Evolutionary conservation across 768 basidiomycete species (phyloP), one percentile per base, ranked within the genome.

Genomic region (Boletus fagicola): DNA sequence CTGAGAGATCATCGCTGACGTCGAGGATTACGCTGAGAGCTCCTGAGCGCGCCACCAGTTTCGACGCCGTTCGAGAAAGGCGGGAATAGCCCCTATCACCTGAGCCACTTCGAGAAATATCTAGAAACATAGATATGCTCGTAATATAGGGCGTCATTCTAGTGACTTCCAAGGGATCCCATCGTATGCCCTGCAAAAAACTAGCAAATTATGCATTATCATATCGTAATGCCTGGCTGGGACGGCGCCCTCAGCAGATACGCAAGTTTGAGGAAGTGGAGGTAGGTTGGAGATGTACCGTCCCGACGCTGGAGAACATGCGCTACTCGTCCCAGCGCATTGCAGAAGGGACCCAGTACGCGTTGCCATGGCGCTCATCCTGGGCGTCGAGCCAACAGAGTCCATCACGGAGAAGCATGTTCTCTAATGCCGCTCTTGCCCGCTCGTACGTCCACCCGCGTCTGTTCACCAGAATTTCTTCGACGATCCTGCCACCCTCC

Each of bases 301-400:
- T 7, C 28, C n/a, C 9, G 12, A 42, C n/a, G 11, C 18, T n/a
- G 18, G 26, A 18, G 8, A 45, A 28, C 18, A 18, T 28, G 28
- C 11, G 5, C 38, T 70, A 88, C 52, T 82, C 75, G 57, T 91
- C 88, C 92, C 92, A 97, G 56, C 81, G 81, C 82, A 96, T 90
- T 3, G 88, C 88, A 13, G 90, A 91, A 1, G 89, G 88, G 12
- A 96, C 79, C 94, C 94, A 98, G 69, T 93, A 96, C 24, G 85
- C 83, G 56, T 79, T 78, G 30, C 85, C 84, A 31, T 75, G 77
- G 16, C 68, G 69, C 62, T 85, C 83, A 52, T 90, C 92, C 72
- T 97, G 94, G 26, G 92, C 87, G 66, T 99, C 97, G 31, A 98
- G 68, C 97, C 97, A 99, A 57, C 92, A 95, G 26, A 96, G 76